These are phyloP conservation scores for Micromonas pusilla DNA, from an alignment of 139 green algal genomes.

Conservation along the genomic window DNA sequence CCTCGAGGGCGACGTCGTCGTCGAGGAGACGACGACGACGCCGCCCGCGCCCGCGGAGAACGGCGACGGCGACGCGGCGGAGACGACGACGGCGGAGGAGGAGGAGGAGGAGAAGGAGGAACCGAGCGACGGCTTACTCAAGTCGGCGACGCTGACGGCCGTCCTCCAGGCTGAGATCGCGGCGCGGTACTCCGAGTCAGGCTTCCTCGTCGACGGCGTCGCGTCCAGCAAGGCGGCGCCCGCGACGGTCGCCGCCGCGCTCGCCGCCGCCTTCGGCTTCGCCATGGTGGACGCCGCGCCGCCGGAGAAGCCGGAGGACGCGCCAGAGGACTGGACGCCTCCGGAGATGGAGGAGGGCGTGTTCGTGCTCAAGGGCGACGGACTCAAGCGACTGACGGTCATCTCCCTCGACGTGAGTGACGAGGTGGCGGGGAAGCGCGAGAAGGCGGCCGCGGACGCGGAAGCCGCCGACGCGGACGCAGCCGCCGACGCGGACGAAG, in stretches of 20 bases:
- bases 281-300: not conserved
- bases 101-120: too few species aligned
- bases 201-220: conserved; percentile 9
- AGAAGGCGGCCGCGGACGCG: conserved; percentile 4
- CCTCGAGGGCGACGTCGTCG: not conserved
- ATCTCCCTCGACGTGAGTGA: not conserved
- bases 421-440: not conserved
- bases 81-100: too few species aligned
- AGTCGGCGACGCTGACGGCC: too few species aligned
- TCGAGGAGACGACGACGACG: not conserved
- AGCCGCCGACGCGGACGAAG: conserved; percentile 14
- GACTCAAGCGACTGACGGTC: conserved; percentile 8
- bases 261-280: not conserved
- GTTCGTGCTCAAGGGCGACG: conserved; percentile 17
- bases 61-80: too few species aligned
- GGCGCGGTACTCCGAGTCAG: too few species aligned
- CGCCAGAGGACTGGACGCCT: not conserved
- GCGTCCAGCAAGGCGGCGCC: not conserved
- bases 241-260: not conserved
- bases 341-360: not conserved
- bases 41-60: not conserved
- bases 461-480: not conserved
- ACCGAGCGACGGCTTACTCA: too few species aligned
- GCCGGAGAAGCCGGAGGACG: conserved; percentile 1
- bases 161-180: too few species aligned